A percentile compares a stretch with the other conserved stretches of the same genome.
Evolutionary conservation across 2,329 filamentous ascomycete species (phyloP).

Genomic region (Penicillium italicum): DNA sequence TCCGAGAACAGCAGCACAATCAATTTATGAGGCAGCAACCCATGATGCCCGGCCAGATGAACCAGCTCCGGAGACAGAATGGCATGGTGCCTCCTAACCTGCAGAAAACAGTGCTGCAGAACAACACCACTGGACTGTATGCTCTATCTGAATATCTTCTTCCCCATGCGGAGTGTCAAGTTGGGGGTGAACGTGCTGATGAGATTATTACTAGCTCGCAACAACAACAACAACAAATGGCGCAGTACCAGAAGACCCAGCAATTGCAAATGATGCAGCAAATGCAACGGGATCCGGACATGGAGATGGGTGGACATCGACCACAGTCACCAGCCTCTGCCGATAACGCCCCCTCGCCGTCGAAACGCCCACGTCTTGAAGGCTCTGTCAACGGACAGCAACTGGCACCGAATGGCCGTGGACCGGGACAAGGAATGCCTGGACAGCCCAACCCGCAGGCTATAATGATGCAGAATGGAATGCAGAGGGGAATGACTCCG

Average conservation of each 20-base stretch:
- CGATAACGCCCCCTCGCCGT: conserved; percentile 87
- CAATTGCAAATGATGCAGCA: conserved; percentile 63
- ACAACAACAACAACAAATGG: conserved; percentile 61
- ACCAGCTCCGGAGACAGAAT: conserved; percentile 49
- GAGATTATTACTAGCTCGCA: conserved; percentile 48
- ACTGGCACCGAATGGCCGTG: conserved; percentile 71
- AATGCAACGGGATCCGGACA: conserved; percentile 83
- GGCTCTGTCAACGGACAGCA: conserved; percentile 70
- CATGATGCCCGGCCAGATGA: conserved; percentile 53
- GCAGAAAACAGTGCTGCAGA: conserved; percentile 72
- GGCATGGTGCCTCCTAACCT: conserved; percentile 47
- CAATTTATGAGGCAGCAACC: conserved; percentile 72
- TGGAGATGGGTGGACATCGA: conserved; percentile 78
- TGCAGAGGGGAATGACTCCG: conserved; percentile 68
- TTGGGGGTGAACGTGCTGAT: conserved; percentile 21
- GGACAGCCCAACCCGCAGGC: conserved; percentile 60
- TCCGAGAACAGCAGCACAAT: conserved; percentile 73
- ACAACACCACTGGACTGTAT: conserved; percentile 53
- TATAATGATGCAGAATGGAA: conserved; percentile 59
- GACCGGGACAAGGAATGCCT: conserved; percentile 67
- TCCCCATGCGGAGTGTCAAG: neutral
- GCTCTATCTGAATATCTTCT: conserved; percentile 15
- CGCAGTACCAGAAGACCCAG: conserved; percentile 61
- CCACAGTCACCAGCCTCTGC: conserved; percentile 76
- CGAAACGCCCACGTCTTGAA: conserved; percentile 81